Base-by-base conservation (phyloP, 2,329 filamentous ascomycete species). In the Colletotrichum orchidophilum region DNA sequence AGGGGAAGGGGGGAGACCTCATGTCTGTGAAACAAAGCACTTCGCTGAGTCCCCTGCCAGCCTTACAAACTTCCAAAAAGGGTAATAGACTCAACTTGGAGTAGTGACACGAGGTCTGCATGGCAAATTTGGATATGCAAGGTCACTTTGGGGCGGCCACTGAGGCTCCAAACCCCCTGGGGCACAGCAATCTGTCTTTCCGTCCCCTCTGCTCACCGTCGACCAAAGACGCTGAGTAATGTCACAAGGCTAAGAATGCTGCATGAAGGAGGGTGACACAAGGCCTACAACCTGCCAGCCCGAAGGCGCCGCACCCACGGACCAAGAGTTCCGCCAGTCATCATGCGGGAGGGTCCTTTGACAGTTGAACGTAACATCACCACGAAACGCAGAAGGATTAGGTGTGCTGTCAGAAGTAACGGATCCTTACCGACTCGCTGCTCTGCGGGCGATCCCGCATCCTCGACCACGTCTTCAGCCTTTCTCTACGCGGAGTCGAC, bases 171-270 rank as follows among this genome's bases (percentile, higher is more conserved):
- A 18, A 35, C 33, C 12, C 33, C 33, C 12, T 35, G 12, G 33
- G 39, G 7, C 39, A 8, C 39, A 18, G 39, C 39, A 46, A n/a
- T n/a, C 39, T 9, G n/a, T 46, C 21, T 24, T 61, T 35, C 54
- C 58, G 21, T 12, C 27, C 8, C 8, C 9, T n/a, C 27, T 21
- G 3, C 26, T 29, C 29, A 29, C 39, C 39, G 12, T 31, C 6
- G 26, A n/a, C 21, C 27, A 8, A 18, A 18, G 15, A 5, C 42
- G 18, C 31, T 39, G 31, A 52, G 6, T 27, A 29, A 31, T 29
- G 50, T 26, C 33, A 65, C 42, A 26, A n/a, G 39, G 50, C 63
- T 57, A 24, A 13, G 24, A 57, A 42, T 31, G 67, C 67, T 31
- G 21, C 12, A 49, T 46, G 46, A 12, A 18, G 39, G 18, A 8